Conservation (phyloP, 2,329 filamentous ascomycete genomes). For the Saccharata proteae region DNA sequence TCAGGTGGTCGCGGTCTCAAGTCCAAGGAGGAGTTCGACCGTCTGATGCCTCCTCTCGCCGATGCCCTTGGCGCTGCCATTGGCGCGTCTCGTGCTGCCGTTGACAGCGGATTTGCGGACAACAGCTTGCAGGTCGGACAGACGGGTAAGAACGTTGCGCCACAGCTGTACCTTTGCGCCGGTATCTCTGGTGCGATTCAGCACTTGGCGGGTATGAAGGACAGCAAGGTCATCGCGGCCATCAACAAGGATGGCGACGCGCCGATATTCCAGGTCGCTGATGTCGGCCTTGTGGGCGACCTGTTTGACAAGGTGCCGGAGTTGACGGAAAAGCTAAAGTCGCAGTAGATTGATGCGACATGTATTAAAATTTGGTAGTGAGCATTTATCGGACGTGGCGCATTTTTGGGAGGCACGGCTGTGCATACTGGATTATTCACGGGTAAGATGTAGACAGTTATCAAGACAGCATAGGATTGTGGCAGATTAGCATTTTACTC, state of each 20-base stretch:
- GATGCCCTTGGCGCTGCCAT: slow-evolving; percentile 92
- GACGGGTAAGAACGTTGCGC: slow-evolving; percentile 96
- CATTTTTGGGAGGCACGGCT: too few species aligned
- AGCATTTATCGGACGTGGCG: too few species aligned
- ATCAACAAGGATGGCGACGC: slow-evolving; percentile 98
- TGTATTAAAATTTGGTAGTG: too few species aligned
- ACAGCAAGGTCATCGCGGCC: slow-evolving; percentile 97
- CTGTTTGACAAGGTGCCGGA: slow-evolving; percentile 93
- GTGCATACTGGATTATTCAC: too few species aligned
- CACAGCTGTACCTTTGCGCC: slow-evolving; percentile 86
- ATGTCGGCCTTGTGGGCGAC: slow-evolving; percentile 90
- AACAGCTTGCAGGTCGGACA: slow-evolving; percentile 97
- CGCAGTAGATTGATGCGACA: slow-evolving; percentile 18
- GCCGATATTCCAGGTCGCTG: slow-evolving; percentile 95
- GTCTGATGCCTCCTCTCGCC: slow-evolving; percentile 79
- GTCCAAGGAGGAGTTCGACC: slow-evolving; percentile 96
- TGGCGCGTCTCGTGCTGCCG: slow-evolving; percentile 85
- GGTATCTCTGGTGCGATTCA: slow-evolving; percentile 97
- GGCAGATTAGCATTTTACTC: too few species aligned
- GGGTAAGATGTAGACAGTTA: too few species aligned
- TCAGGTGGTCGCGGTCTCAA: slow-evolving; percentile 91
- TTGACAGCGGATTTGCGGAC: slow-evolving; percentile 95
- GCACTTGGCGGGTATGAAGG: slow-evolving; percentile 98
- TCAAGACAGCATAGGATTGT: too few species aligned
- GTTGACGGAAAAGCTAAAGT: slow-evolving; percentile 86